Conservation (phyloP, 768 basidiomycete genomes). For the Termitomyces sp. region DNA sequence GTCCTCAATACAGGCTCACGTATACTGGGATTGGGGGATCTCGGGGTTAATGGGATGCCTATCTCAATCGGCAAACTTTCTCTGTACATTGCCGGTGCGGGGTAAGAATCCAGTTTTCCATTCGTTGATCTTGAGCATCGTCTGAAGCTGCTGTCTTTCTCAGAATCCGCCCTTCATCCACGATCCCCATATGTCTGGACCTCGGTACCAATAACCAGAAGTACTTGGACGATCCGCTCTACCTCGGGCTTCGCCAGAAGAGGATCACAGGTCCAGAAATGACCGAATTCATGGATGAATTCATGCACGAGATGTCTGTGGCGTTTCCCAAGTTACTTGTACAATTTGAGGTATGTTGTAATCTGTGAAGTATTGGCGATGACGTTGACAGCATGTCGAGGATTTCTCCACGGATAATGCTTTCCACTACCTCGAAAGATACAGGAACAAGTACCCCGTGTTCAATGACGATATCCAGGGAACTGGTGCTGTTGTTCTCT, state of each 20-base stretch:
- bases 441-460: conserved; percentile 69
- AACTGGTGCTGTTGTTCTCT: conserved; percentile 89
- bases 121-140: background rate
- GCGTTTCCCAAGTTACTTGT: conserved; percentile 80
- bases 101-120: conserved; percentile 40
- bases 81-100: conserved; percentile 86
- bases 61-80: conserved; percentile 93
- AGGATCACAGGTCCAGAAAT: conserved; percentile 62
- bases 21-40: conserved; percentile 85
- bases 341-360: conserved; percentile 67
- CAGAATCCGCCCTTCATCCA: conserved; percentile 74
- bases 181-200: conserved; percentile 83
- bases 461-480: conserved; percentile 93
- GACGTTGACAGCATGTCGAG: conserved; percentile 26
- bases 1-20: conserved; percentile 56
- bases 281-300: conserved; percentile 87
- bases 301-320: conserved; percentile 77
- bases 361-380: background rate
- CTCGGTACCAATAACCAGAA: conserved; percentile 84
- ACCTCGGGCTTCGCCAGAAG: conserved; percentile 78
- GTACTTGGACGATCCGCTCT: conserved; percentile 82
- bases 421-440: conserved; percentile 78
- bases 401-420: conserved; percentile 94
- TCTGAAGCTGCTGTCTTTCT: background rate
- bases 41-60: conserved; percentile 82